Base-by-base conservation (phyloP, 208 protist genomes). In the Kentomonas sorsogonicus region DNA sequence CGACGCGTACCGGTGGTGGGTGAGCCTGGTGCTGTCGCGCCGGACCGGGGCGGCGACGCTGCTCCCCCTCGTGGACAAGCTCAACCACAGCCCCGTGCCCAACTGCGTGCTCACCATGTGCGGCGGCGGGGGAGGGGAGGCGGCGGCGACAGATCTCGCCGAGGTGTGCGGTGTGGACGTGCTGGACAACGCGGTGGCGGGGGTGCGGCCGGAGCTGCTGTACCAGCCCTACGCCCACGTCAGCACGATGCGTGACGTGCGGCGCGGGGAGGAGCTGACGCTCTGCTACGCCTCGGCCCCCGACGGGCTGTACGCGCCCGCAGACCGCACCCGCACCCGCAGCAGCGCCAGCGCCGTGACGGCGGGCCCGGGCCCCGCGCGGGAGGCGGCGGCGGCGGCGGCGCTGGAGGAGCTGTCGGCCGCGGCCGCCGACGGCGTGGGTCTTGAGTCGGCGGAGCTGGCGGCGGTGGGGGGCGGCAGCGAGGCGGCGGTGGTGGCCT, bases 101-200 rank as follows among this genome's bases (percentile, higher is more conserved):
- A 93, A 93, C 64, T 82, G 75, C 62, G 79, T 83, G 69, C 90
- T 86, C 67, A 89, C 83, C 7, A 90, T 93, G 82, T 67, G 72
- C 65, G 7, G 10, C 25, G 43, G n/a, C 43, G n/a, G n/a, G n/a
- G 43, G 25, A 18, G 43, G 22, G 10, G 22, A 25, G n/a, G n/a
- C 6, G 43, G 38, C 38, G 38, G 38, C 38, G 38, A 16, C 16
- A 11, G 43, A 25, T 22, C 11, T 11, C 16, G 79, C 71, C 7
- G 72, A 69, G 45, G 63, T 65, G 22, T 89, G 79, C 51, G 82
- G 86, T 18, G 55, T 93, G 20, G 86, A 93, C 54, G 70, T 90
- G 6, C 63, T 93, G 43, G 82, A 93, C 50, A 93, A 93, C 72
- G 36, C 90, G n/a, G 23, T 93, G 3, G 86, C 86, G n/a, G 86